phyloP scores from a whole-genome alignment of 2,329 filamentous ascomycete species.

The Arthrobotrys musiformis region DNA sequence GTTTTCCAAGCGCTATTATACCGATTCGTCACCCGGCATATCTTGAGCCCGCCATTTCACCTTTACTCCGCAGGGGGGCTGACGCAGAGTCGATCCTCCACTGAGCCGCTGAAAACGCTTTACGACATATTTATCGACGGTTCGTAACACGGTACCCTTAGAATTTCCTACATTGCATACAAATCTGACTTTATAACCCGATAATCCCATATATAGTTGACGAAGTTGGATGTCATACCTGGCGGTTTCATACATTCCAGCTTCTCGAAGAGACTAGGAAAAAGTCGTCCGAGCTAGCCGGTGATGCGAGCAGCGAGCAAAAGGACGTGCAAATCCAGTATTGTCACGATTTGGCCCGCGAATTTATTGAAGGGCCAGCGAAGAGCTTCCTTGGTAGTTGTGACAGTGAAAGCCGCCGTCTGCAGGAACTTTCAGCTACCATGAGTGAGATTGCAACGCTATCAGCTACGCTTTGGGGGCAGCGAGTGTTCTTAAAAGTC shows the following conservation, averaged over 20 bases:
- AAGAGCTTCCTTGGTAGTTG: not conserved
- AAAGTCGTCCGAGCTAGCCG: too few relatives aligned
- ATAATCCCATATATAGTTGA: not conserved
- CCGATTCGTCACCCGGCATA: not conserved
- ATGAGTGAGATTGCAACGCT: not conserved
- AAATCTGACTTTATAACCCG: not conserved
- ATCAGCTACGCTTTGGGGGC: not conserved
- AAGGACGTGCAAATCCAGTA: not conserved
- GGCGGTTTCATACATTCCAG: conserved; percentile 17
- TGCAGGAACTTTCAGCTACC: not conserved
- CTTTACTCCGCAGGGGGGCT: not conserved
- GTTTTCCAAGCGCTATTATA: conserved; percentile 1
- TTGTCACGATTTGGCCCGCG: not conserved
- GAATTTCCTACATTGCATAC: not conserved
- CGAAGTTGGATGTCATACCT: not conserved
- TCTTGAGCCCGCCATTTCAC: not conserved
- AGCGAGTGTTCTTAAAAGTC: conserved; percentile 8
- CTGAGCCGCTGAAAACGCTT: not conserved
- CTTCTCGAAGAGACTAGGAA: not conserved
- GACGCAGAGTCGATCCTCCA: not conserved
- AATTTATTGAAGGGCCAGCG: not conserved
- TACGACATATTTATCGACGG: conserved; percentile 1
- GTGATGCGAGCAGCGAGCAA: not conserved
- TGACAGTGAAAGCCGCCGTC: not conserved
- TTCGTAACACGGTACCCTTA: not conserved